Percentiles rank a stretch among this genome's conserved stretches.
phyloP scores from a whole-genome alignment of 2,329 filamentous ascomycete genomes.

The Cercospora canescens region DNA sequence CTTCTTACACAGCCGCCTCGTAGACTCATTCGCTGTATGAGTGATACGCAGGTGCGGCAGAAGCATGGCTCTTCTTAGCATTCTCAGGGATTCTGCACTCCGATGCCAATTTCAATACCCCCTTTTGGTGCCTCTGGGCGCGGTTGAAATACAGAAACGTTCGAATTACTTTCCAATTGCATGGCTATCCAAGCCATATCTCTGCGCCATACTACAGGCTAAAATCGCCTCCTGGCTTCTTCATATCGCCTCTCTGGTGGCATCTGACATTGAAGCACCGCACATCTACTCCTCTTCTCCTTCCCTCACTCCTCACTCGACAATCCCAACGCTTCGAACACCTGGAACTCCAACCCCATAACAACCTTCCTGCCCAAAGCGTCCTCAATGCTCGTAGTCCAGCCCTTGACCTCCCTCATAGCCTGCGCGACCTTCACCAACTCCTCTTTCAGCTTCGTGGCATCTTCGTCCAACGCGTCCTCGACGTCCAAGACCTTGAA shows the following conservation, averaged over 20 bases:
- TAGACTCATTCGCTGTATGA: no score
- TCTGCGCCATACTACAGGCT: background rate
- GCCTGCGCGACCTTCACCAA: background rate
- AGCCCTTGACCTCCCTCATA: background rate
- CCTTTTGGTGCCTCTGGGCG: no score
- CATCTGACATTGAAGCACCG: background rate
- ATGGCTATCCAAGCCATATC: background rate
- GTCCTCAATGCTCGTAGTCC: background rate
- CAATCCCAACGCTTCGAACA: no score
- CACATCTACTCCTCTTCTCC: background rate
- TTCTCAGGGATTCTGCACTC: background rate
- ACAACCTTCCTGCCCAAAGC: background rate
- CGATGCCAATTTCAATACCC: no score
- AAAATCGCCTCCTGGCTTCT: background rate
- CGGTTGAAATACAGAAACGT: background rate
- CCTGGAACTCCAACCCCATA: no score
- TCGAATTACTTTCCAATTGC: background rate
- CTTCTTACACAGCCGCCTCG: no score
- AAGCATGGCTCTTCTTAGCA: background rate
- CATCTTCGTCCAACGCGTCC: background rate
- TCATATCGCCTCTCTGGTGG: background rate
- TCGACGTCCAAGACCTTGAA: background rate
- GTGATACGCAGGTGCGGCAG: background rate
- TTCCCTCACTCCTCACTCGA: background rate
- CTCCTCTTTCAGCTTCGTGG: background rate